Base-by-base conservation (phyloP, 257 asterid species). In the Verbena officinalis region DNA sequence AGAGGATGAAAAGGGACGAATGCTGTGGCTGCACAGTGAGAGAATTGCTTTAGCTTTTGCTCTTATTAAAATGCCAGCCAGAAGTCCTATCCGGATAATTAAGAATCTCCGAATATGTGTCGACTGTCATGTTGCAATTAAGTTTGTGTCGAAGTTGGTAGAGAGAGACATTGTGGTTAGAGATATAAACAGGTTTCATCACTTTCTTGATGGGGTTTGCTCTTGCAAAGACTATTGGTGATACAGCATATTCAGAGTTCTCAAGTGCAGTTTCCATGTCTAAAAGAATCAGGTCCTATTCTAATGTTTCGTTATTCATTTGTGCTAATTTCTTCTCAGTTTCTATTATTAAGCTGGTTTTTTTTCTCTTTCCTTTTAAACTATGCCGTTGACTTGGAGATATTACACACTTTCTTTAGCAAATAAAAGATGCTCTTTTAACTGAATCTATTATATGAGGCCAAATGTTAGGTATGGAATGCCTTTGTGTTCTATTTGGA, bases 151-250 rank as follows among this genome's bases (percentile, higher is more conserved):
- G 3, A 65, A 74, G 53, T 60, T 84, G 61, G 87, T 68, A 34
- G 51, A 46, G 19, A 79, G 91, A 65, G 88, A 88, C 67, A 82
- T 90, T 70, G 79, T 88, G 38, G 52, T 85, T 23, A 82, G 95
- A 67, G 96, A 90, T 70, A 77, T 90, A 67, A 90, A 90, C 65
- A 71, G 95, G 73, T 87, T 81, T 77, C 96, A 88, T 73, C 97
- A 87, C 83, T 82, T 90, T 55, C 70, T 61, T 13, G 80, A 77
- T 62, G 96, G 97, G 33, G 11, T 71, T 73, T 90, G 97, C 75
- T 88, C 96, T 63, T 87, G 97, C 82, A 84, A 88, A 50, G 95
- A 87, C 77, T 92, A 85, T 72, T 92, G 98, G 98, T 89, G 87
- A 86, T 70, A 15, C 15, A 50, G n/a, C 3, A 46, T 50, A 24